Percentiles rank a stretch among this genome's conserved stretches.
phyloP scores from a whole-genome alignment of 805 yeast species.

The Hanseniaspora opuntiae region DNA sequence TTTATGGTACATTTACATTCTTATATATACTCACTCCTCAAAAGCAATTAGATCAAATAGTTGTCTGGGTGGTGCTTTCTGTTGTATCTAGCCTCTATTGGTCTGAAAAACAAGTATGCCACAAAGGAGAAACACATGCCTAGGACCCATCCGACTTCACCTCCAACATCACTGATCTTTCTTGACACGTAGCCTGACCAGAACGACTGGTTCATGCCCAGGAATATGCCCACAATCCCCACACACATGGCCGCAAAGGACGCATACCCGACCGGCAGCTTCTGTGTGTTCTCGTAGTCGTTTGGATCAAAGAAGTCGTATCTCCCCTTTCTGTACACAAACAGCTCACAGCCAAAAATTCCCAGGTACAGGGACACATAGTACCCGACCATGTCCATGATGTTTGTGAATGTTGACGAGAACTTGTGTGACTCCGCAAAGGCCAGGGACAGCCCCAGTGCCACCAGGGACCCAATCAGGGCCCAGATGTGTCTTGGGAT shows the following conservation, averaged over 20 bases:
- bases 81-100: slow-evolving; percentile 51
- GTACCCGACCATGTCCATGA: slow-evolving; percentile 83
- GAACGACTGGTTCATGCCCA: slow-evolving; percentile 83
- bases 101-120: slow-evolving; percentile 46
- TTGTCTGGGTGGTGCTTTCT: slow-evolving; percentile 4
- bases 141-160: slow-evolving; percentile 74
- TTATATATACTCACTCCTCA: background rate
- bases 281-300: slow-evolving; percentile 41
- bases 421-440: slow-evolving; percentile 77
- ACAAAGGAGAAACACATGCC: slow-evolving; percentile 56
- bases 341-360: slow-evolving; percentile 64
- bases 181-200: slow-evolving; percentile 56
- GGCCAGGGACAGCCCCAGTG: slow-evolving; percentile 77
- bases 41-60: background rate
- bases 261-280: slow-evolving; percentile 63
- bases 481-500: slow-evolving; percentile 81
- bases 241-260: slow-evolving; percentile 65
- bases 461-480: slow-evolving; percentile 52
- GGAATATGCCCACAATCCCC: slow-evolving; percentile 71
- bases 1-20: too few species aligned
- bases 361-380: slow-evolving; percentile 77
- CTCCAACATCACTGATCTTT: slow-evolving; percentile 36
- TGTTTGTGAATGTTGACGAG: slow-evolving; percentile 56
- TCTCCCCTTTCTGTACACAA: slow-evolving; percentile 52
- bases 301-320: slow-evolving; percentile 47